These are phyloP conservation scores for Candida fluviatilis DNA, from an alignment of 805 yeast genomes.

Conservation along the genomic window DNA sequence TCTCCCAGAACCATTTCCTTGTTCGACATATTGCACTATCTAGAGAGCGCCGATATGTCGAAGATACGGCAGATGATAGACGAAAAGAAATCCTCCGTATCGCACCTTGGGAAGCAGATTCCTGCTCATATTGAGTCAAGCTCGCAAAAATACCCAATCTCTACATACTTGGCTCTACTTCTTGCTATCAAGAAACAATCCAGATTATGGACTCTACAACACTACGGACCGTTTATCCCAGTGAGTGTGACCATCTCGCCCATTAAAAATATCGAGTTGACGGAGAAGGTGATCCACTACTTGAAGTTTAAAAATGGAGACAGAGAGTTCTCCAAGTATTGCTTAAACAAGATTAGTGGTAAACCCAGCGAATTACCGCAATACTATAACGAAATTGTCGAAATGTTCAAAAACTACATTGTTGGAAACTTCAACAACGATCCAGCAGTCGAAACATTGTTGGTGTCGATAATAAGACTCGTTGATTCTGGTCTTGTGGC, in stretches of 20 bases:
- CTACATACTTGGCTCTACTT: constrained; percentile 38
- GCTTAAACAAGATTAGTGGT: constrained; percentile 10
- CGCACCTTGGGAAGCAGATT: constrained; percentile 10
- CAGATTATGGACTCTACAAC: constrained; percentile 40
- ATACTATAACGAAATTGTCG: constrained; percentile 34
- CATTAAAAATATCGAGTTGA: constrained; percentile 9
- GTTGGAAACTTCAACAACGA: constrained; percentile 50
- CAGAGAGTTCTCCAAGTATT: constrained; percentile 18
- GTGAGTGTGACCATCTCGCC: constrained; percentile 33
- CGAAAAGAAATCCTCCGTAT: not conserved
- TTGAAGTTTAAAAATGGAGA: constrained; percentile 19
- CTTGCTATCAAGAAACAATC: constrained; percentile 48
- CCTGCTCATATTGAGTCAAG: constrained; percentile 9
- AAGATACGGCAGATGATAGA: not conserved
- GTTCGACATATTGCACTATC: constrained; percentile 26
- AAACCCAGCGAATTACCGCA: constrained; percentile 9
- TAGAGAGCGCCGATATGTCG: constrained; percentile 7
- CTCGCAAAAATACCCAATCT: constrained; percentile 12
- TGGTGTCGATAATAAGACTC: constrained; percentile 30
- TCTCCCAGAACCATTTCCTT: constrained; percentile 30
- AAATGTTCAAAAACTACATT: constrained; percentile 50
- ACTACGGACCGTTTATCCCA: constrained; percentile 25
- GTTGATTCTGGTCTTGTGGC: constrained; percentile 14
- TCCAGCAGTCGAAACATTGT: constrained; percentile 43
- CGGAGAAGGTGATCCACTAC: constrained; percentile 13